A percentile compares a stretch with the other conserved stretches of the same genome.
Evolutionary conservation across 2,329 filamentous ascomycete species (phyloP).

Genomic region (Pseudogymnoascus sp.): DNA sequence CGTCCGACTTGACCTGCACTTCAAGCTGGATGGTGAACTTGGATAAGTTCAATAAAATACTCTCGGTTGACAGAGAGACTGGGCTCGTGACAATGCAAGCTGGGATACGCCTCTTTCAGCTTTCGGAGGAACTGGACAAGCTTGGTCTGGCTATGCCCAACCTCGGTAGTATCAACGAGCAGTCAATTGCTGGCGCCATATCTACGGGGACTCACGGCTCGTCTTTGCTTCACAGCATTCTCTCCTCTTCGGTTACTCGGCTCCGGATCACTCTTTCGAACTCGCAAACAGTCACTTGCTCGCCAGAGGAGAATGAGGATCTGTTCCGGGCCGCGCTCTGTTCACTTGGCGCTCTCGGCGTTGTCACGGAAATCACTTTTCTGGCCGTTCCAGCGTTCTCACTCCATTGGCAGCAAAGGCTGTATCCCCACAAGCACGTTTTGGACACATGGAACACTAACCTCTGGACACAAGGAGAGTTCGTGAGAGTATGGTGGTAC

Average conservation of each 20-base stretch:
- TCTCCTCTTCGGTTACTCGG: constrained; percentile 68
- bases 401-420: constrained; percentile 77
- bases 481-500: constrained; percentile 95
- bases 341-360: constrained; percentile 80
- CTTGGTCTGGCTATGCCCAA: constrained; percentile 81
- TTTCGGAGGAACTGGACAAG: constrained; percentile 66
- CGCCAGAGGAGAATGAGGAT: constrained; percentile 55
- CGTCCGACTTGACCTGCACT: constrained; percentile 84
- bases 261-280: constrained; percentile 77
- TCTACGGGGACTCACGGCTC: constrained; percentile 91
- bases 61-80: constrained; percentile 58
- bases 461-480: constrained; percentile 80
- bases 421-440: constrained; percentile 61
- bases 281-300: constrained; percentile 64
- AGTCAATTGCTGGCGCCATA: constrained; percentile 87
- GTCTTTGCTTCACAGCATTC: constrained; percentile 70
- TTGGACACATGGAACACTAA: constrained; percentile 61
- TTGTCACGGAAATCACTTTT: constrained; percentile 84
- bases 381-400: constrained; percentile 71
- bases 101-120: constrained; percentile 72
- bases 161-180: constrained; percentile 87
- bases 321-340: constrained; percentile 84
- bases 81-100: constrained; percentile 69
- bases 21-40: constrained; percentile 93
- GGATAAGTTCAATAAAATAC: constrained; percentile 67